Conservation (phyloP, 129 eudicot genomes). For the Dittrichia graveolens region DNA sequence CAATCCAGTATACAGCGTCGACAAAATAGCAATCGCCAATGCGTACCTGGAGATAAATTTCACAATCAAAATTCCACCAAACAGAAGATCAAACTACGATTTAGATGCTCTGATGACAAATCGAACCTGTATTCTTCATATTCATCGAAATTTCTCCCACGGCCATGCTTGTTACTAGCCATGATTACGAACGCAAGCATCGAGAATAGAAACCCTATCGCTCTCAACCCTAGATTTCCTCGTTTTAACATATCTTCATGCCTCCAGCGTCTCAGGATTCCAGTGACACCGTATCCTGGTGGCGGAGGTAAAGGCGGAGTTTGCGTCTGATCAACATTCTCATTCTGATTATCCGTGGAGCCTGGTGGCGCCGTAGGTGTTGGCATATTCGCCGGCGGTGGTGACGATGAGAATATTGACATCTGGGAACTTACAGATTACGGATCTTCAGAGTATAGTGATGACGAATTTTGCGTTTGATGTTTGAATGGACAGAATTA, state of each 20-base stretch:
- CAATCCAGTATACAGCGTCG: slow-evolving; percentile 76
- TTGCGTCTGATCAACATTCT: background rate
- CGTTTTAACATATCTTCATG: slow-evolving; percentile 61
- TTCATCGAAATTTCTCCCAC: slow-evolving; percentile 53
- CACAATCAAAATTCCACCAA: background rate
- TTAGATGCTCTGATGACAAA: background rate
- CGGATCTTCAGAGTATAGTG: background rate
- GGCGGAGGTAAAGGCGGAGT: slow-evolving; percentile 40
- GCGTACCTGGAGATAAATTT: slow-evolving; percentile 51
- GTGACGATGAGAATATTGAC: slow-evolving; percentile 30
- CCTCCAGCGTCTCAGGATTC: slow-evolving; percentile 57
- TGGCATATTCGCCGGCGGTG: slow-evolving; percentile 29
- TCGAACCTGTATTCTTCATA: slow-evolving; percentile 67
- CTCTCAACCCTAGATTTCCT: slow-evolving; percentile 49
- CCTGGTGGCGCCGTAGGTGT: slow-evolving; percentile 38
- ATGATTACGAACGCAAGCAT: slow-evolving; percentile 71
- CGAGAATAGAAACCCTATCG: slow-evolving; percentile 54
- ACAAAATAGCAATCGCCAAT: slow-evolving; percentile 78
- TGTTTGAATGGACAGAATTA: background rate
- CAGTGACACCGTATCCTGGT: slow-evolving; percentile 49
- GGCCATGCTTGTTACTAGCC: slow-evolving; percentile 73
- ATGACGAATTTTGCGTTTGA: slow-evolving; percentile 14
- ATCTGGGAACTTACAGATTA: background rate
- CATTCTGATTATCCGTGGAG: slow-evolving; percentile 31
- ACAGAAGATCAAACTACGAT: background rate